Conservation (phyloP, 1,139 yeast species). For the Saccharomycopsis crataegensis region DNA sequence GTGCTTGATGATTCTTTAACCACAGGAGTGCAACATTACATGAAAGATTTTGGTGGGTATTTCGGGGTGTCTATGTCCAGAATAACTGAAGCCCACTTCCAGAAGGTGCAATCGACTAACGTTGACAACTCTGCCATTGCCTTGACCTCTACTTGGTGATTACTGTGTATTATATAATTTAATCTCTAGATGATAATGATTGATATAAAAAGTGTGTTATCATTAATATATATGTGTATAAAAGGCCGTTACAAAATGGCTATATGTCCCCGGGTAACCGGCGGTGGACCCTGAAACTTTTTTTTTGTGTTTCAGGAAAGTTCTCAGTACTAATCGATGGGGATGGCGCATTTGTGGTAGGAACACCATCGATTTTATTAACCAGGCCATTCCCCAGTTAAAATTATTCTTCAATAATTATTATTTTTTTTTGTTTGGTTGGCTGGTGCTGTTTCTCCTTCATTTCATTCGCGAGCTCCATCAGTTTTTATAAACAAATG, state of each 20-base stretch:
- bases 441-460: background rate
- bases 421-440: background rate
- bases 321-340: too few relatives aligned
- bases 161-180: background rate
- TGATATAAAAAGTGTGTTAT: too few relatives aligned
- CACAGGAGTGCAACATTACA: slow-evolving; percentile 27
- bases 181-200: too few relatives aligned
- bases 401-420: background rate
- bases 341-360: too few relatives aligned
- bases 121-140: slow-evolving; percentile 16
- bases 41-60: slow-evolving; percentile 30
- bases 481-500: background rate
- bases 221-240: too few relatives aligned
- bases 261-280: too few relatives aligned
- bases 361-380: background rate
- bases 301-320: too few relatives aligned
- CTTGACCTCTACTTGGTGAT: slow-evolving; percentile 19
- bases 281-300: too few relatives aligned
- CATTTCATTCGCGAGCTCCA: too few relatives aligned
- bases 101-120: slow-evolving; percentile 18
- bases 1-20: slow-evolving; percentile 20
- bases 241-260: too few relatives aligned
- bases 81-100: slow-evolving; percentile 40
- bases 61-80: slow-evolving; percentile 33
- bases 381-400: background rate